Evolutionary conservation across 306 rosid species (phyloP).

Genomic region (Lagenaria siceraria): DNA sequence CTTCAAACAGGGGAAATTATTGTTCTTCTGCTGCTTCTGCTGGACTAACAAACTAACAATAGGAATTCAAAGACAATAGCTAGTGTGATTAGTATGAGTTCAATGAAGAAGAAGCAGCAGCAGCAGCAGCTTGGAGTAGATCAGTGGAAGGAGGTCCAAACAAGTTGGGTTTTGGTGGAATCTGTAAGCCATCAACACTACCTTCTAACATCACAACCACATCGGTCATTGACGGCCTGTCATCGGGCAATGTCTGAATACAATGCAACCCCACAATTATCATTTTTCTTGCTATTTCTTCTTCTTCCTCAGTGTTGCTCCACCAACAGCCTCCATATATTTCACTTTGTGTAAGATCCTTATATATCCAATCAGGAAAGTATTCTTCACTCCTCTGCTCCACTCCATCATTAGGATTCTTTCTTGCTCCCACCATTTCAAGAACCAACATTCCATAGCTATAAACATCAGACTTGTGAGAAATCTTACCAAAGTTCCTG

Average conservation of each 20-base stretch:
- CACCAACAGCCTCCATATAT: neutral
- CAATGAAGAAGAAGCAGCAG: neutral
- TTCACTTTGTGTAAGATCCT: neutral
- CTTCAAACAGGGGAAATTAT: neutral
- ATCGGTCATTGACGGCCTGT: neutral
- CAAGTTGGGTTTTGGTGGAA: neutral
- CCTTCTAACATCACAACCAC: neutral
- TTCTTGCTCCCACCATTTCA: neutral
- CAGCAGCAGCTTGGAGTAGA: neutral
- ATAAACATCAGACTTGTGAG: conserved; percentile 1
- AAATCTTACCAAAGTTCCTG: neutral
- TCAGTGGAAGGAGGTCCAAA: neutral
- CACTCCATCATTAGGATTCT: neutral
- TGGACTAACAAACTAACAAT: neutral
- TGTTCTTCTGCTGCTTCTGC: neutral
- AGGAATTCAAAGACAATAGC: neutral
- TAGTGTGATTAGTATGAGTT: neutral
- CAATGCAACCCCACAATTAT: neutral
- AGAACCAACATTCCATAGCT: conserved; percentile 4
- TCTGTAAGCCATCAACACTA: neutral
- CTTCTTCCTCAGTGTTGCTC: neutral
- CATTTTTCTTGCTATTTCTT: neutral
- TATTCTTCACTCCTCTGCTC: neutral
- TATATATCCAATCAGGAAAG: neutral
- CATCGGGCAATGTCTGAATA: neutral